Percentiles rank a stretch among this genome's conserved stretches.
Evolutionary conservation across 176 grass and related monocot genomes (phyloP).

Genomic region (barley (Hordeum vulgare)): DNA sequence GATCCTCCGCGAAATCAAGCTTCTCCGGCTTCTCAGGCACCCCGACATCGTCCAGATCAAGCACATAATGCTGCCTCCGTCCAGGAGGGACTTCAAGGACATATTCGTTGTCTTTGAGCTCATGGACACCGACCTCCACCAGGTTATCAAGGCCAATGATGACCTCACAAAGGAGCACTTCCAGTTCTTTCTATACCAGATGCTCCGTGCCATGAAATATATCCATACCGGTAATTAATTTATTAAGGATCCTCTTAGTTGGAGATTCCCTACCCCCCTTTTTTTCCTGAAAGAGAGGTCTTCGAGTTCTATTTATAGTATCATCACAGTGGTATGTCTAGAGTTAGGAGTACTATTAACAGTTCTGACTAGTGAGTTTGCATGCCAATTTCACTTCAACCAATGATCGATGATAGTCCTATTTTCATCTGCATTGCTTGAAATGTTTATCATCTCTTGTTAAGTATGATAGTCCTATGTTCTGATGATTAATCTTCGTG

Average conservation of each 20-base stretch:
- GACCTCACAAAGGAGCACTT: conserved; percentile 92
- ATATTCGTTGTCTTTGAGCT: conserved; percentile 94
- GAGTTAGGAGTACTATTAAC: background rate
- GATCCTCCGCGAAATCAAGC: conserved; percentile 94
- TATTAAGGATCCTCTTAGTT: conserved; percentile 6
- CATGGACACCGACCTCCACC: conserved; percentile 95
- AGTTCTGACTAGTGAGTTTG: conserved; percentile 6
- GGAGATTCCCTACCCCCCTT: background rate
- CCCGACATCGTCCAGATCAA: conserved; percentile 97
- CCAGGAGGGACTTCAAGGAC: conserved; percentile 80
- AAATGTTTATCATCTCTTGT: background rate
- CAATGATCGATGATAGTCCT: background rate
- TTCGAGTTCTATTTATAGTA: background rate
- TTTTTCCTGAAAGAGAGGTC: background rate
- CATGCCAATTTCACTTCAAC: background rate
- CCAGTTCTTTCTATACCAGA: conserved; percentile 95
- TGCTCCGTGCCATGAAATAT: conserved; percentile 90
- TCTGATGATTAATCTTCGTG: conserved; percentile 24
- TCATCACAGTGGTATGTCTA: background rate
- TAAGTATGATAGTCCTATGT: background rate
- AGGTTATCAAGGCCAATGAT: conserved; percentile 97
- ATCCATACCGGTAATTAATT: conserved; percentile 63
- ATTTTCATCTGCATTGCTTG: background rate
- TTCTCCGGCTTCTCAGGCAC: conserved; percentile 74
- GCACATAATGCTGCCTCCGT: conserved; percentile 84